Evolutionary conservation across 352 stramenopile species (phyloP).

Genomic region (Globisporangium mamillatum): DNA sequence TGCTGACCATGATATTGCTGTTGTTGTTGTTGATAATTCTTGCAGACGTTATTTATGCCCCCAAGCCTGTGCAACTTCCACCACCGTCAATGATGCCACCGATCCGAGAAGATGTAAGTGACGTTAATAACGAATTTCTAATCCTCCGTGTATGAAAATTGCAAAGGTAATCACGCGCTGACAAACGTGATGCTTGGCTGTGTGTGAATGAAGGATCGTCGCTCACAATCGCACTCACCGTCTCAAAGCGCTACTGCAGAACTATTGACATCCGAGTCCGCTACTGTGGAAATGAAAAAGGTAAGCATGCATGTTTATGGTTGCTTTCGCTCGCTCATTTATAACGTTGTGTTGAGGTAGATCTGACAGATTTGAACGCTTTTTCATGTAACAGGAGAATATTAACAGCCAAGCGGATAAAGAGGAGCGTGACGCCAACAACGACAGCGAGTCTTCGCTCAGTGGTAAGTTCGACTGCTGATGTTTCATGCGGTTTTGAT

Average conservation of each 20-base stretch:
- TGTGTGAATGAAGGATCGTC: background rate
- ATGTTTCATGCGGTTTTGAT: background rate
- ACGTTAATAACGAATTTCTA: too few relatives aligned
- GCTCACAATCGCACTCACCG: background rate
- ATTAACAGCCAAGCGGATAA: background rate
- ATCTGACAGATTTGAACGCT: background rate
- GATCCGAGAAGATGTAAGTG: constrained; percentile 11
- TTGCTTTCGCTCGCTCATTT: background rate
- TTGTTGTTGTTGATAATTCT: background rate
- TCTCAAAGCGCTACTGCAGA: background rate
- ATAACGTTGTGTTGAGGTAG: background rate
- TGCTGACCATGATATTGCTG: background rate
- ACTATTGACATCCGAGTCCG: background rate
- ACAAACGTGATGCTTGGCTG: background rate
- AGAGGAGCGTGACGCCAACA: background rate
- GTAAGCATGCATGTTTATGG: background rate
- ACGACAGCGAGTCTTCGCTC: constrained; percentile 7
- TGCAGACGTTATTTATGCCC: constrained; percentile 14
- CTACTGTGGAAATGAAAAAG: background rate
- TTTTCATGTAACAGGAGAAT: constrained; percentile 4
- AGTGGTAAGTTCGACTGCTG: background rate
- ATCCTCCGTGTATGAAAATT: background rate
- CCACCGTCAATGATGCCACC: background rate
- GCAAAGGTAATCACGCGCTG: background rate
- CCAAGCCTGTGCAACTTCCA: background rate